A percentile compares a stretch with the other conserved stretches of the same genome.
Conservation (phyloP, 257 asterid species). For the Paraleonurus japonicus region DNA sequence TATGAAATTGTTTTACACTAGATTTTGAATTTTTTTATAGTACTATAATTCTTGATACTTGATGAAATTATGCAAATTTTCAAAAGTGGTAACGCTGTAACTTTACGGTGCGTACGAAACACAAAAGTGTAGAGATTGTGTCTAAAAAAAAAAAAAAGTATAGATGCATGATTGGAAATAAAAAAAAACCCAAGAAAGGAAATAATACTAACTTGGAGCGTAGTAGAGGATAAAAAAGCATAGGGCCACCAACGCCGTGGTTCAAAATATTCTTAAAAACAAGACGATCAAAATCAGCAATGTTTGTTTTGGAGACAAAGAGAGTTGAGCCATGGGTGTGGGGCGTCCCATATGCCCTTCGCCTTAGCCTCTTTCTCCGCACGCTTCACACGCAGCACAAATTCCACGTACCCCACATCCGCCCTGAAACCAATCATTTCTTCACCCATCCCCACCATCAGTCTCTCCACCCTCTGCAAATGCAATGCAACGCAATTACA, state of each 20-base stretch:
- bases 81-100: too few relatives aligned
- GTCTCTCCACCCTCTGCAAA: slow-evolving; percentile 56
- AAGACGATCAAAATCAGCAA: slow-evolving; percentile 57
- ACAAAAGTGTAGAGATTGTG: too few relatives aligned
- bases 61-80: too few relatives aligned
- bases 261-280: slow-evolving; percentile 66
- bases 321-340: slow-evolving; percentile 98
- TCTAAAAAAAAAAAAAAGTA: too few relatives aligned
- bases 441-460: slow-evolving; percentile 39
- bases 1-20: too few relatives aligned
- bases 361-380: slow-evolving; percentile 69
- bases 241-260: slow-evolving; percentile 89
- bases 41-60: too few relatives aligned
- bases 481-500: too few relatives aligned
- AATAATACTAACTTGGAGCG: slow-evolving; percentile 65
- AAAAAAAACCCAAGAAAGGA: too few relatives aligned
- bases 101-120: too few relatives aligned
- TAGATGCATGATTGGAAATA: background rate
- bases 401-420: slow-evolving; percentile 58
- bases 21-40: too few relatives aligned
- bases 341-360: slow-evolving; percentile 85
- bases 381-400: slow-evolving; percentile 73
- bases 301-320: slow-evolving; percentile 63
- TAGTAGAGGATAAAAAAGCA: slow-evolving; percentile 76
- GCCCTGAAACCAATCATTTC: slow-evolving; percentile 35